A percentile compares a stretch with the other conserved stretches of the same genome.
Evolutionary conservation across 2,329 filamentous ascomycete genomes (phyloP).

Genomic region (Colletotrichum tamarilloi): DNA sequence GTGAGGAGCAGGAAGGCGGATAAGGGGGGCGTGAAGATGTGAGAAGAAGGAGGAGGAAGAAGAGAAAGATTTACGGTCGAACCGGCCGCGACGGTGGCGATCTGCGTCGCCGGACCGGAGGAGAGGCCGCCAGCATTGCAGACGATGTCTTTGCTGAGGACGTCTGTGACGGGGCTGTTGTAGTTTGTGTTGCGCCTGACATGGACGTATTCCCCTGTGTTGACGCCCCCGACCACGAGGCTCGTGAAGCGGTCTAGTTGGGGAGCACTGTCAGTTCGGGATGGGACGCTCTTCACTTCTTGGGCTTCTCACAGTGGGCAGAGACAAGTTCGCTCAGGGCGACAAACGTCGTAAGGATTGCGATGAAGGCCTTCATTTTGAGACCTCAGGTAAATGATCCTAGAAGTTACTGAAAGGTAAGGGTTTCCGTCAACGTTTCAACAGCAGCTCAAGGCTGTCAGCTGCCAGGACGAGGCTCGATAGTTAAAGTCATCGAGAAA

Average conservation of each 20-base stretch:
- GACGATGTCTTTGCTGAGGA: slow-evolving; percentile 53
- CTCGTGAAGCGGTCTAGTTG: slow-evolving; percentile 32
- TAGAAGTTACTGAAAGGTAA: background rate
- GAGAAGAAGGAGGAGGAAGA: background rate
- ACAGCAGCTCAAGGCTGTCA: background rate
- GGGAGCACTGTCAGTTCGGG: background rate
- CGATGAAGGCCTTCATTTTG: slow-evolving; percentile 8
- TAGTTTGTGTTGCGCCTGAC: slow-evolving; percentile 30
- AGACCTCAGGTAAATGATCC: too few species aligned
- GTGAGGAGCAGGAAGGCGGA: background rate
- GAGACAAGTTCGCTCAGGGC: slow-evolving; percentile 2
- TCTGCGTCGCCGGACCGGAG: slow-evolving; percentile 16
- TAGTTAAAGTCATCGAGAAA: background rate
- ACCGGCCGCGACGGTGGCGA: slow-evolving; percentile 29
- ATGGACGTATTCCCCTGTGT: slow-evolving; percentile 33
- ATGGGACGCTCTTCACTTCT: too few species aligned
- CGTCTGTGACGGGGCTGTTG: slow-evolving; percentile 63
- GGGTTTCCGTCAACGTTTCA: background rate
- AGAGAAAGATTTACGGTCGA: slow-evolving; percentile 15
- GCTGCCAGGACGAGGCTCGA: background rate
- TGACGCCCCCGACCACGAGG: slow-evolving; percentile 22
- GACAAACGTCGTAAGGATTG: slow-evolving; percentile 7
- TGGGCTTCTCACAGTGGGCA: slow-evolving; percentile 23
- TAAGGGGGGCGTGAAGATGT: background rate
- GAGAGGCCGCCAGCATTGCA: slow-evolving; percentile 55